Base-by-base conservation (phyloP, 148 eudicot species). In the Oxyria digyna region DNA sequence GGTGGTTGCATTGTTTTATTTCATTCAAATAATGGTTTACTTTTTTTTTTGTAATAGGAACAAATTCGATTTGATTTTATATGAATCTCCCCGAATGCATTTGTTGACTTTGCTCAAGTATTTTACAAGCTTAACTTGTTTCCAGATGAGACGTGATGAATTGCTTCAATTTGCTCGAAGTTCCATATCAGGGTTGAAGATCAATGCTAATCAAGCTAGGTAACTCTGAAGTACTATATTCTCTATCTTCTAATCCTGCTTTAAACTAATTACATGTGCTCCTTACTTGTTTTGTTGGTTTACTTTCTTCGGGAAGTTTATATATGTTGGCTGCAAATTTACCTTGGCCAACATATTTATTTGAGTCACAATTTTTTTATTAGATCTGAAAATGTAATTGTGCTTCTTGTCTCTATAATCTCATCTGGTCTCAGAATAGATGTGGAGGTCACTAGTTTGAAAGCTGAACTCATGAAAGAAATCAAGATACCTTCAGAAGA, bases 391-490 rank as follows among this genome's bases (percentile, higher is more conserved):
- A 59, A 27, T 59, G 35, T 27, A 59, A 59, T 59, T 29, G 65
- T 8, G 57, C 7, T 45, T 45, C 50, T 45, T 24, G 62, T 26
- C 62, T 54, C 32, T 54, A 27, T 37, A 20, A 12, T 66, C 27
- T 82, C 55, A 66, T 76, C 68, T 84, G 79, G 64, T 75, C 78
- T 81, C 96, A 89, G 96, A 83, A 82, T 89, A 89, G 96, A 89
- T 80, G 70, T 77, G 75, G 86, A 87, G 76, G 78, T 85, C 75
- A 79, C 84, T 65, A 73, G 74, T 14, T 80, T 87, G 62, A 78
- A 74, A 54, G 73, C 41, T 62, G 77, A 74, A 41, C 78, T 89
- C 32, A 72, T 55, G 29, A 49, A 69, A 72, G 79, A 78, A 41
- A 42, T 21, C 67, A 42, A 75, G 72, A 74, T 57, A 72, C 74